Evolutionary conservation across 306 rosid species (phyloP).

Genomic region (Pyrus bretschneideri): DNA sequence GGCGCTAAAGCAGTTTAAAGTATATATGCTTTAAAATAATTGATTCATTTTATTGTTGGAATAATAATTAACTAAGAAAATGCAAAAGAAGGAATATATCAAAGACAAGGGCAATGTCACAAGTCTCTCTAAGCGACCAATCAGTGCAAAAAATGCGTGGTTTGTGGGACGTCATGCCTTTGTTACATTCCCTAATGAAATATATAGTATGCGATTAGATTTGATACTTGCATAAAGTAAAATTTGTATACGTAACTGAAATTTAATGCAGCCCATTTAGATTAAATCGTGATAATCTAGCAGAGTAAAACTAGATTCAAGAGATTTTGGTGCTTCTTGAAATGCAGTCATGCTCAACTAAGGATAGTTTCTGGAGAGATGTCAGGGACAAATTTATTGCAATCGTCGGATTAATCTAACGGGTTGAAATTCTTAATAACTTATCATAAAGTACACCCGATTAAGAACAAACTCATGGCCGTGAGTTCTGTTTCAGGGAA

Average conservation of each 20-base stretch:
- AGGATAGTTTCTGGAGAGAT: no score
- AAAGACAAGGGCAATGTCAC: slow-evolving; percentile 8
- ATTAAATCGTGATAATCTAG: slow-evolving; percentile 19
- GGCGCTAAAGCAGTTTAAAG: slow-evolving; percentile 69
- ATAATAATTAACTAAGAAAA: slow-evolving; percentile 30
- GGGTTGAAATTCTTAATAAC: no score
- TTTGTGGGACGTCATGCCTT: slow-evolving; percentile 33
- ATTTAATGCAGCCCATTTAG: not conserved
- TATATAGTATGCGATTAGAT: not conserved
- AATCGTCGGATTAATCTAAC: no score
- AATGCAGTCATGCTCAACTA: not conserved
- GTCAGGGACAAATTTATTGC: no score
- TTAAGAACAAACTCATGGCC: no score
- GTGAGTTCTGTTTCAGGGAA: no score
- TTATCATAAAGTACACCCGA: no score
- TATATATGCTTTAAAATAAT: slow-evolving; percentile 61
- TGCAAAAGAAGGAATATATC: slow-evolving; percentile 22
- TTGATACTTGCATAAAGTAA: slow-evolving; percentile 5
- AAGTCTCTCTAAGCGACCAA: slow-evolving; percentile 14
- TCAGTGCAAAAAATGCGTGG: slow-evolving; percentile 25
- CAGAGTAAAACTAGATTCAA: slow-evolving; percentile 17
- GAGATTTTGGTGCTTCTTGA: not conserved
- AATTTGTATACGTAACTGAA: not conserved
- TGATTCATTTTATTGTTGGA: slow-evolving; percentile 11
- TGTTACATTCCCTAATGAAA: not conserved